Base-by-base conservation (phyloP, 73 alveolate species). In the Effrenium voratum region DNA sequence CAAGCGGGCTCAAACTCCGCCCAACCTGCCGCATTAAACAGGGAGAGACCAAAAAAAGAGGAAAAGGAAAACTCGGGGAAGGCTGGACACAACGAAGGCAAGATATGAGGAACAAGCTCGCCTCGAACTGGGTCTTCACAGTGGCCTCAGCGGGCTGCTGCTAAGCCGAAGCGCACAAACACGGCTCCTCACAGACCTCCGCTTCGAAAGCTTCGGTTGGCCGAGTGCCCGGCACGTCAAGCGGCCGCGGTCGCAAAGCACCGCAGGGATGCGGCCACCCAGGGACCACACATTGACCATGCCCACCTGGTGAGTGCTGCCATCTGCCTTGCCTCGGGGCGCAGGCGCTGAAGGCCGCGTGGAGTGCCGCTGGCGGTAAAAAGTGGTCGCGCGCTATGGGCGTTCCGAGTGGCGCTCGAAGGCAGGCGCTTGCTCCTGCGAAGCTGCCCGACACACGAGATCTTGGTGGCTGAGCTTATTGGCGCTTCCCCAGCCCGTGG, bases 41-140 rank as follows among this genome's bases (percentile, higher is more conserved):
- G 8, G 63, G 8, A 52, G 19, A 19, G 26, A 12, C 8, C 63
- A 19, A 52, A 52, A 52, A 52, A 19, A 19, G 63, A 52, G 8
- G 63, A 52, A 8, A 0, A 66, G n/a, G n/a, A 8, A 28, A 40
- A 5, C n/a, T 66, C 40, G 40, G 30, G 8, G 79, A 32, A 15
- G 40, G 0, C 15, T 30, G 34, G 79, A 66, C 10, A 66, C 40
- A 30, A 24, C 79, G 15, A 66, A 30, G 40, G 44, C 80, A 68
- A n/a, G 44, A 28, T 30, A 19, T 24, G 44, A 34, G 80, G 40
- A 8, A 40, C 34, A 68, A 68, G 19, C 60, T 40, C 24, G 26
- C 97, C 97, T 90, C 97, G 87, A 5, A 90, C 97, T 0, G 97
- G 97, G 41, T 90, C 97, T n/a, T 90, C 97, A 36, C 97, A 90